Percentiles rank a stretch among this genome's conserved stretches.
Conservation (phyloP, 768 basidiomycete genomes). For the Leccinellum rugosiceps region DNA sequence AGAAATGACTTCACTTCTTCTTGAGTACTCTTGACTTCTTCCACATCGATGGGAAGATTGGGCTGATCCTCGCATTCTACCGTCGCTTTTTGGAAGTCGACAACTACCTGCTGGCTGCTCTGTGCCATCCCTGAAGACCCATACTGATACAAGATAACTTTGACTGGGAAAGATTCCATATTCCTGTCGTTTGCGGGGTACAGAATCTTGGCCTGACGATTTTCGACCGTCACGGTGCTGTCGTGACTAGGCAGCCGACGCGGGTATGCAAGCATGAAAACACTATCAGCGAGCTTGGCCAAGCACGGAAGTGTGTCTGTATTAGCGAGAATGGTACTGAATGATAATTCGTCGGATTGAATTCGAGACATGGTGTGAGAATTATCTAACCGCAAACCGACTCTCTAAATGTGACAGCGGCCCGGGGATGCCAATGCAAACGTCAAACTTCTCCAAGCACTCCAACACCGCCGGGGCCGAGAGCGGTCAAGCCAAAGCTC, state of each 20-base stretch:
- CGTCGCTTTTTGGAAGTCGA: slow-evolving; percentile 19
- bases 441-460: too few species aligned
- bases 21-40: slow-evolving; percentile 6
- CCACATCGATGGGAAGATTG: slow-evolving; percentile 15
- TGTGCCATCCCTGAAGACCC: not conserved
- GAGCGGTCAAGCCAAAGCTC: too few species aligned
- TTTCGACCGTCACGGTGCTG: not conserved
- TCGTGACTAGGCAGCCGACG: not conserved
- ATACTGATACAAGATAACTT: slow-evolving; percentile 12
- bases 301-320: too few species aligned
- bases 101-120: slow-evolving; percentile 7
- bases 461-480: too few species aligned
- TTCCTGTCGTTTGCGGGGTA: slow-evolving; percentile 10
- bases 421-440: too few species aligned
- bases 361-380: too few species aligned
- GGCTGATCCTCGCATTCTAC: slow-evolving; percentile 10
- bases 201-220: slow-evolving; percentile 15
- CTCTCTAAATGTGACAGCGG: too few species aligned
- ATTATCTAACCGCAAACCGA: too few species aligned
- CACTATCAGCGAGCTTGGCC: not conserved
- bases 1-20: too few species aligned
- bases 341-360: too few species aligned
- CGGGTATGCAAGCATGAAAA: not conserved
- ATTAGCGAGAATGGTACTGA: too few species aligned
- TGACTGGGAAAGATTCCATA: slow-evolving; percentile 4